These are phyloP conservation scores for Baorangia bicolor DNA, from an alignment of 768 basidiomycete genomes.

Conservation along the genomic window DNA sequence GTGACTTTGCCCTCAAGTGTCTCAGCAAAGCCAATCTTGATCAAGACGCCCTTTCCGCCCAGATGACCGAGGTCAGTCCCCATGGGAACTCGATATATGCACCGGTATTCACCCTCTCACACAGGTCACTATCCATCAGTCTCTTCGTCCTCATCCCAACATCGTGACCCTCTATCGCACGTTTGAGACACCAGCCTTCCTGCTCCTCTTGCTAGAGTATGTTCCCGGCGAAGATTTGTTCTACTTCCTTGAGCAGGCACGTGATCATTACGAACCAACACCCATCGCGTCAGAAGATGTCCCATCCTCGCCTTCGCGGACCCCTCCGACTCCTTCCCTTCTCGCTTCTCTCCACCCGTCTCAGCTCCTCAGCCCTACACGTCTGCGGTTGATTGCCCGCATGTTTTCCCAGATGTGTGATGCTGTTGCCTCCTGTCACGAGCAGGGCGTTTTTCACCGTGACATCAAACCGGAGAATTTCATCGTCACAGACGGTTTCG, in stretches of 20 bases:
- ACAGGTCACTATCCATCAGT: constrained; percentile 93
- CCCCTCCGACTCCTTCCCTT: constrained; percentile 92
- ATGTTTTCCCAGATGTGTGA: constrained; percentile 99
- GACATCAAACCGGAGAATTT: constrained; percentile 99
- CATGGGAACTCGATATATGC: constrained; percentile 6
- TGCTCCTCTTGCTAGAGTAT: constrained; percentile 91
- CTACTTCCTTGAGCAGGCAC: constrained; percentile 96
- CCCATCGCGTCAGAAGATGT: constrained; percentile 20
- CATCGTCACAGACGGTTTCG: constrained; percentile 84
- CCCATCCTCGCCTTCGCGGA: constrained; percentile 45
- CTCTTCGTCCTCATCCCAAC: constrained; percentile 83
- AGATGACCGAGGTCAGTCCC: constrained; percentile 79
- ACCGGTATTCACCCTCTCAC: constrained; percentile 6
- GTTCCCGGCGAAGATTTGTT: constrained; percentile 97
- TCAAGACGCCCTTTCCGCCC: constrained; percentile 81
- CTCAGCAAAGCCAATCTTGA: constrained; percentile 92
- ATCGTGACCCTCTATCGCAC: constrained; percentile 95
- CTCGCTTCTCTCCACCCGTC: constrained; percentile 79
- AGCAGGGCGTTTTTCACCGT: constrained; percentile 86
- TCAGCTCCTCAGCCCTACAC: constrained; percentile 81
- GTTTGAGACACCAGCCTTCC: constrained; percentile 85
- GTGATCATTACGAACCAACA: constrained; percentile 74
- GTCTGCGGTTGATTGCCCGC: constrained; percentile 88
- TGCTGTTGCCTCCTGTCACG: constrained; percentile 93
- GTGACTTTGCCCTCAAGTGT: constrained; percentile 94